Percentiles rank a stretch among this genome's conserved stretches.
Conservation (phyloP, 176 grass and related monocot genomes). For the Cenchrus americanus region DNA sequence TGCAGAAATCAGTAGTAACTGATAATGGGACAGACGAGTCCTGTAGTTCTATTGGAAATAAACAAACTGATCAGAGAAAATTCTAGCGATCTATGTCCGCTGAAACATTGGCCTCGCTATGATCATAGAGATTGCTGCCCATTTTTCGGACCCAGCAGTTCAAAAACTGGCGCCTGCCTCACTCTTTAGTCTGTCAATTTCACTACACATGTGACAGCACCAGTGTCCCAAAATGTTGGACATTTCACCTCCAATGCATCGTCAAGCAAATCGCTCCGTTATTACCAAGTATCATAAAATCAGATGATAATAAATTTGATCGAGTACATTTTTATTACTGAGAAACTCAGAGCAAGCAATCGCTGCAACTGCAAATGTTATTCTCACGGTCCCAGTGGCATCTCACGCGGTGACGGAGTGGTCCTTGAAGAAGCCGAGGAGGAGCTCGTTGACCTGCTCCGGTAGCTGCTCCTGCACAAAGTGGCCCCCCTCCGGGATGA, state of each 20-base stretch:
- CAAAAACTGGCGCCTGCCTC: not conserved
- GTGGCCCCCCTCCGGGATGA: conserved; percentile 46
- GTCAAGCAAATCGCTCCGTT: not conserved
- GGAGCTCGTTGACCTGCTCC: conserved; percentile 48
- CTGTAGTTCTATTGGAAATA: not conserved
- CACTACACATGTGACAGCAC: no score
- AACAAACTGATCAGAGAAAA: no score
- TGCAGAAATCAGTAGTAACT: no score
- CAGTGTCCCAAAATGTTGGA: no score
- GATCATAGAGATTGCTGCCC: no score
- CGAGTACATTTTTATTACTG: not conserved
- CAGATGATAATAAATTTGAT: not conserved
- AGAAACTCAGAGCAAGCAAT: not conserved
- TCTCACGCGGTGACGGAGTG: not conserved
- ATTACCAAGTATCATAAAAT: not conserved
- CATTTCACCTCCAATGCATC: not conserved
- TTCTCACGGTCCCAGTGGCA: not conserved
- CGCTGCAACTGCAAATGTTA: not conserved
- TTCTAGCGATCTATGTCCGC: no score
- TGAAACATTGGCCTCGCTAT: no score
- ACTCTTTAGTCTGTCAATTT: no score
- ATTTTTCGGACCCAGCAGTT: not conserved
- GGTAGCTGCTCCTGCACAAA: conserved; percentile 59
- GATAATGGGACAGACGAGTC: no score
- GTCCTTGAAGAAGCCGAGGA: conserved; percentile 47